Evolutionary conservation across 2,329 filamentous ascomycete genomes (phyloP), one percentile per base, ranked within the genome.

Genomic region (Xylaria polymorpha): DNA sequence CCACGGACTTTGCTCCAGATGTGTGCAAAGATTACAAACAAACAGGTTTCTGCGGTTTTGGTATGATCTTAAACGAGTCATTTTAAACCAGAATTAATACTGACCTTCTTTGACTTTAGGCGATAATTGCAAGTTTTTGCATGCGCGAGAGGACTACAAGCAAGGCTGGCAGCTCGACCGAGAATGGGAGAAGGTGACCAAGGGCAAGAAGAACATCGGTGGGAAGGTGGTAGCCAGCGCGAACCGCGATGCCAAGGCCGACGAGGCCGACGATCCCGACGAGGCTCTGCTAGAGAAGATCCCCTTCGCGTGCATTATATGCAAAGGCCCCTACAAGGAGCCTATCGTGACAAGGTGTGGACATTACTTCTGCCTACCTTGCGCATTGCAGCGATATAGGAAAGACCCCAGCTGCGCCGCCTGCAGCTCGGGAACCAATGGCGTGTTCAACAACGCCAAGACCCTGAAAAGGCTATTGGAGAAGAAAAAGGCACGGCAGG

Each of bases 11-110:
- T 78, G 91, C 92, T 0, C 94, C 95, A 0, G 95, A 98, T 73
- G 92, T 97, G 0, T 99, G 96, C 82, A 98, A 98, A 80, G 96
- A 98, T 78, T 96, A 93, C 81, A 95, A 95, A 74, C 87, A 92
- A 75, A 96, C 91, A 0, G 91, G 91, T 0, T 91, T 75, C 76
- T 90, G 88, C 74, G 89, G 56, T 4, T 59, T 46, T 10, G 56
- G 25, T 29, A 29, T 29, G 25, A 4, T 29, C 25, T 29, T 29
- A 2, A 4, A 29, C 25, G 4, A 3, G 25, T 29, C 25, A 29
- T 29, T 29, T 29, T 29, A 29, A 29, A 29, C 4, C 25, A 29
- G 25, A 2, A 29, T 29, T 2, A 29, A 29, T 29, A 4, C 25
- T 29, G 4, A 29, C 25, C 25, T 29, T 29, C 3, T 2, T 29